Evolutionary conservation across 2,329 filamentous ascomycete genomes (phyloP).

Genomic region (Simplicillium aogashimaense): DNA sequence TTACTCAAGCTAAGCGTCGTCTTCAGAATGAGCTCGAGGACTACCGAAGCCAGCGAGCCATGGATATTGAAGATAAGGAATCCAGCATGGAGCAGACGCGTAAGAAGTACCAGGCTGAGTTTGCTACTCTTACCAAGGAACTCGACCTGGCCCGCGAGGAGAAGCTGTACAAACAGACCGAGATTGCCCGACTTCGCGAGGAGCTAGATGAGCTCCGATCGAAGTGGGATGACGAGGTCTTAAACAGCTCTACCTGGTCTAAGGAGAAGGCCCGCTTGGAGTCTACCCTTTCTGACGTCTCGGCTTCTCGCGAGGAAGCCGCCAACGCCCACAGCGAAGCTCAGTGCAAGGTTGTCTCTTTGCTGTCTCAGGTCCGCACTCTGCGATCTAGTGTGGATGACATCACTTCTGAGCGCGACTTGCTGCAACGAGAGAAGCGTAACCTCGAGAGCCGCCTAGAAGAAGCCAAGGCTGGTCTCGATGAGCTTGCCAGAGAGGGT

Average conservation of each 20-base stretch:
- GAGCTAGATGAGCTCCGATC: constrained; percentile 89
- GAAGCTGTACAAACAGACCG: constrained; percentile 72
- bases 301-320: constrained; percentile 87
- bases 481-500: constrained; percentile 77
- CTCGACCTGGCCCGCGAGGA: constrained; percentile 90
- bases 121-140: constrained; percentile 81
- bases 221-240: constrained; percentile 97
- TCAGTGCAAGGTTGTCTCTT: constrained; percentile 81
- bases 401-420: constrained; percentile 73
- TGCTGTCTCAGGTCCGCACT: constrained; percentile 80
- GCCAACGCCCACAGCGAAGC: constrained; percentile 89
- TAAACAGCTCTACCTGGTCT: constrained; percentile 96
- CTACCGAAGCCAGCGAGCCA: constrained; percentile 87
- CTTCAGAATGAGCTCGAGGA: constrained; percentile 96
- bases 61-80: constrained; percentile 96
- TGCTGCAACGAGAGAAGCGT: constrained; percentile 80
- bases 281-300: constrained; percentile 78
- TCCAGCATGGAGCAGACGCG: constrained; percentile 92
- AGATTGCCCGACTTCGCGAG: constrained; percentile 82
- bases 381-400: constrained; percentile 82
- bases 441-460: constrained; percentile 74
- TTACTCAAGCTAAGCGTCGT: constrained; percentile 81
- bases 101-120: constrained; percentile 94
- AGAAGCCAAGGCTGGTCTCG: constrained; percentile 80
- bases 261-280: constrained; percentile 95